A percentile compares a stretch with the other conserved stretches of the same genome.
Evolutionary conservation across 169 alveolate genomes (phyloP).

Genomic region (Plasmodium gonderi): DNA sequence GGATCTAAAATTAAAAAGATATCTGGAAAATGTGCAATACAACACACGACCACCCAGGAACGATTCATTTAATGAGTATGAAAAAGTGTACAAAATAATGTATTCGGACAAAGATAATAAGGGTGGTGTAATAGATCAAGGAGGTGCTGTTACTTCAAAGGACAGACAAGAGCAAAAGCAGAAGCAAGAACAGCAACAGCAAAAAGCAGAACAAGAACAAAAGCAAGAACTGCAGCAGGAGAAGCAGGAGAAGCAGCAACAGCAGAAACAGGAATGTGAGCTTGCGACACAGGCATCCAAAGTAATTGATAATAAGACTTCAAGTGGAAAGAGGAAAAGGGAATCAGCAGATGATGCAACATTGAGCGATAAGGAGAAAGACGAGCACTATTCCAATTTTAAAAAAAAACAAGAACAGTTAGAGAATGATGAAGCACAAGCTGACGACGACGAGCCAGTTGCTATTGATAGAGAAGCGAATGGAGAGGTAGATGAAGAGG

Average conservation of each 20-base stretch:
- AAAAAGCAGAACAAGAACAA: neutral
- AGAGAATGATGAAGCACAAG: neutral
- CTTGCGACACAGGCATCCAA: neutral
- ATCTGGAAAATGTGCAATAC: constrained; percentile 22
- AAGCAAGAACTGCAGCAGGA: neutral
- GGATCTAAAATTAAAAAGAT: constrained; percentile 37
- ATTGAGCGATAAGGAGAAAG: no score
- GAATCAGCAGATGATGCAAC: no score
- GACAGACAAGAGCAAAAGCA: neutral
- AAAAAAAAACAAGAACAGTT: neutral
- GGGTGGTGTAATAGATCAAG: neutral
- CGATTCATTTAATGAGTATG: constrained; percentile 55
- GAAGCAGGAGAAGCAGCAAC: neutral
- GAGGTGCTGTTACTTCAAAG: neutral
- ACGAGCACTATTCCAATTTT: no score
- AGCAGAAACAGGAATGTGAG: neutral
- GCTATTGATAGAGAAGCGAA: neutral
- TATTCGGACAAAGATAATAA: neutral
- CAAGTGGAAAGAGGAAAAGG: neutral
- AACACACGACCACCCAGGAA: neutral
- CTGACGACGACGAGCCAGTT: neutral
- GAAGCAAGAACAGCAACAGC: neutral
- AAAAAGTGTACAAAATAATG: constrained; percentile 27
- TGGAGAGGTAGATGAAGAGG: neutral
- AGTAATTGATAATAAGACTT: no score